Evolutionary conservation across 163 green algal genomes (phyloP).

Genomic region (Chlamydomonas reinhardtii): DNA sequence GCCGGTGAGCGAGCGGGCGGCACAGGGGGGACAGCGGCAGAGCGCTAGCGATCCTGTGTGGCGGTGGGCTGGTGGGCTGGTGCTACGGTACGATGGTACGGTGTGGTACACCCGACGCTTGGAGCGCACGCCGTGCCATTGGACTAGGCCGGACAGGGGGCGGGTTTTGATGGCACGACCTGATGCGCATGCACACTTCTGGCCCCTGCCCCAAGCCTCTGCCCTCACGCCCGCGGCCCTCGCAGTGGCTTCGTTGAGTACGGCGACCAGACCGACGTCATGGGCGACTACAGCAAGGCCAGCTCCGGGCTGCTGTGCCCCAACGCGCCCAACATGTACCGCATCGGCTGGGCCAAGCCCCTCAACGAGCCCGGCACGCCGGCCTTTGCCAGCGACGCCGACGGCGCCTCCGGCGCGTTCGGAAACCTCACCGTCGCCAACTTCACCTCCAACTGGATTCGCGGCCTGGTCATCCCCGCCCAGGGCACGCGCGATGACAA

Average conservation of each 20-base stretch:
- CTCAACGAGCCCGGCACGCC: neutral
- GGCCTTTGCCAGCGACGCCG: neutral
- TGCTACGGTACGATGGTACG: too few relatives aligned
- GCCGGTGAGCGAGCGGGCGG: neutral
- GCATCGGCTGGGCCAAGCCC: slow-evolving; percentile 13
- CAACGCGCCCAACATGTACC: slow-evolving; percentile 10
- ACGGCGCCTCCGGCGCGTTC: neutral
- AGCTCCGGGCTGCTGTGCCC: slow-evolving; percentile 4
- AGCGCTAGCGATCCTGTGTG: too few relatives aligned
- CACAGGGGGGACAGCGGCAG: too few relatives aligned
- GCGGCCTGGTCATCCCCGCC: neutral
- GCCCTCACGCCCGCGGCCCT: too few relatives aligned
- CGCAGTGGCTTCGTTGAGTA: neutral
- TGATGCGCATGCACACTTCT: too few relatives aligned
- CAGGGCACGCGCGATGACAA: neutral
- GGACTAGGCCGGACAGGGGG: too few relatives aligned
- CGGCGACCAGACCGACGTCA: slow-evolving; percentile 32
- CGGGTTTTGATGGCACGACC: too few relatives aligned
- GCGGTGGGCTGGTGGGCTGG: too few relatives aligned
- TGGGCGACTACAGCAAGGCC: neutral
- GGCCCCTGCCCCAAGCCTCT: too few relatives aligned
- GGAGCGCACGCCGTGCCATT: too few relatives aligned
- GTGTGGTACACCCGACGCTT: too few relatives aligned
- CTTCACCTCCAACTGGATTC: neutral
- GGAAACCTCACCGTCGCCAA: slow-evolving; percentile 12